A percentile compares a stretch with the other conserved stretches of the same genome.
These are phyloP conservation scores for Hymenoscyphus repandus DNA, from an alignment of 2,329 filamentous ascomycete genomes.

Conservation along the genomic window DNA sequence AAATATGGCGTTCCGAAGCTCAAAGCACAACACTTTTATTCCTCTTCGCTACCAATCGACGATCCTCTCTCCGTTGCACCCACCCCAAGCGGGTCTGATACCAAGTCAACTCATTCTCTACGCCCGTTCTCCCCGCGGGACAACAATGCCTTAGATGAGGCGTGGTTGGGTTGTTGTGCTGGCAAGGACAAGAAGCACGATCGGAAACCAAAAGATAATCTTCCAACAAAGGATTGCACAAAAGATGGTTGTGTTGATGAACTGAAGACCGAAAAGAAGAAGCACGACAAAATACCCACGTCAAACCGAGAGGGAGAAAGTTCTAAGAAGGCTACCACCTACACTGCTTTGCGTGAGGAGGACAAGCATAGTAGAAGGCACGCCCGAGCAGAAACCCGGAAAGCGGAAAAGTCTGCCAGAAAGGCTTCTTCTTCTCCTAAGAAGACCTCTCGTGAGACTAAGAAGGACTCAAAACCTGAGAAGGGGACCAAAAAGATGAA, in stretches of 20 bases:
- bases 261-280: neutral
- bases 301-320: neutral
- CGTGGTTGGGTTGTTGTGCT: conserved; percentile 62
- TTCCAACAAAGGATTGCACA: neutral
- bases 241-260: neutral
- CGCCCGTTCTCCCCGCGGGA: conserved; percentile 76
- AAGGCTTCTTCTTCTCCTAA: neutral
- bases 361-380: neutral
- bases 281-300: neutral
- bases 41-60: conserved; percentile 76
- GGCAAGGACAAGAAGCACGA: conserved; percentile 38
- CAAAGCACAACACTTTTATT: conserved; percentile 78
- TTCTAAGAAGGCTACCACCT: neutral
- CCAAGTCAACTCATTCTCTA: conserved; percentile 53
- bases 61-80: conserved; percentile 70
- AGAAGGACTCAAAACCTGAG: too few species aligned
- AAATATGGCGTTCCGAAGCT: conserved; percentile 50
- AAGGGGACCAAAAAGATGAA: too few species aligned
- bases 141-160: conserved; percentile 72
- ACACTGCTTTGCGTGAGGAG: neutral
- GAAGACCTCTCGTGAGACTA: neutral
- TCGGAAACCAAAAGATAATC: conserved; percentile 27
- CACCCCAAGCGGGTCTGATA: conserved; percentile 45
- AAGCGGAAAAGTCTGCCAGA: neutral
- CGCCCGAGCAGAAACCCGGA: neutral